A percentile compares a stretch with the other conserved stretches of the same genome.
phyloP scores from a whole-genome alignment of 2,329 filamentous ascomycete species.

The Juglanconis sp. region DNA sequence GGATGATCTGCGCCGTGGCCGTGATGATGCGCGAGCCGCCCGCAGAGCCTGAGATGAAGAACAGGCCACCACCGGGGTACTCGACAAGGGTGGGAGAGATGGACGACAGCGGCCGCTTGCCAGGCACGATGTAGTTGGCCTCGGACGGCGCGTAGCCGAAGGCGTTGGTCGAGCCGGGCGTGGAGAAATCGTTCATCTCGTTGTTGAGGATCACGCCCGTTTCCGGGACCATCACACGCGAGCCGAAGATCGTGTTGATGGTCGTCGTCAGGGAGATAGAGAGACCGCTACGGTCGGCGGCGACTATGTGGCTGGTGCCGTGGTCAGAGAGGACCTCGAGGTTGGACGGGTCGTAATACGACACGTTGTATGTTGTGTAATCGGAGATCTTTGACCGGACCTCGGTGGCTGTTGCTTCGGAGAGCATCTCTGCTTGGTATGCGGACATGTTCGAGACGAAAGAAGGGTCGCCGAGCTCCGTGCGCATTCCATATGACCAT shows the following conservation, averaged over 20 bases:
- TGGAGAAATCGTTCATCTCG: slow-evolving; percentile 71
- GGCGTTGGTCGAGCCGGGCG: slow-evolving; percentile 66
- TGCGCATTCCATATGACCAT: slow-evolving; percentile 75
- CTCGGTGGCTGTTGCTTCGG: slow-evolving; percentile 56
- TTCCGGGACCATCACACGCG: slow-evolving; percentile 71
- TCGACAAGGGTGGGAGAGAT: slow-evolving; percentile 59
- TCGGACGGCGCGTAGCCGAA: slow-evolving; percentile 76
- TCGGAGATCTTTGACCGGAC: slow-evolving; percentile 45
- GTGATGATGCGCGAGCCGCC: slow-evolving; percentile 84
- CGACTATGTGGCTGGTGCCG: slow-evolving; percentile 65
- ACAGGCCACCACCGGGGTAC: slow-evolving; percentile 56
- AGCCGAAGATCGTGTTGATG: slow-evolving; percentile 77
- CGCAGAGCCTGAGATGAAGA: slow-evolving; percentile 69
- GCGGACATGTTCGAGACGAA: slow-evolving; percentile 62
- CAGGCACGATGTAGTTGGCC: slow-evolving; percentile 71
- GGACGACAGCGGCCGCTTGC: slow-evolving; percentile 75
- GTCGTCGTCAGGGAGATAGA: slow-evolving; percentile 77
- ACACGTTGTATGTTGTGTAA: slow-evolving; percentile 34
- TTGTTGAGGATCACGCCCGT: slow-evolving; percentile 73
- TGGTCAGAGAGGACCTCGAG: slow-evolving; percentile 55
- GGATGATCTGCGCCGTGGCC: slow-evolving; percentile 69
- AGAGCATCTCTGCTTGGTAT: slow-evolving; percentile 62
- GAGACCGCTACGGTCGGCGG: slow-evolving; percentile 67
- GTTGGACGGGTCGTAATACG: slow-evolving; percentile 43
- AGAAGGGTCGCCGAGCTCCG: slow-evolving; percentile 70